Base-by-base conservation (phyloP, 2,329 filamentous ascomycete species). In the Fusarium luffae region DNA sequence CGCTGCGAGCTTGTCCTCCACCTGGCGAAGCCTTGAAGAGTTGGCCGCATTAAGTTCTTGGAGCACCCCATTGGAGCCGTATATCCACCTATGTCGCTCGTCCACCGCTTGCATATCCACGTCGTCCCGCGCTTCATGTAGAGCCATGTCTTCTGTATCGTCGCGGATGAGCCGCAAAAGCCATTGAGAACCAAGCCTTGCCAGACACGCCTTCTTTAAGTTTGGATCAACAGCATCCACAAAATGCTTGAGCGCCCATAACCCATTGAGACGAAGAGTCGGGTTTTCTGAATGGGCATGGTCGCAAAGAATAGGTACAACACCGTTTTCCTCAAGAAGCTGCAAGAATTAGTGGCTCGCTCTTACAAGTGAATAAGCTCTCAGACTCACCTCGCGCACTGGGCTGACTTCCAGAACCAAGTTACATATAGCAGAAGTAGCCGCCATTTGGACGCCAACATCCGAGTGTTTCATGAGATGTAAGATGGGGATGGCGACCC, bases 231-330 rank as follows among this genome's bases (percentile, higher is more conserved):
- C 88, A 23, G 89, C 90, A 68, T 92, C 87, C 4, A 97, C 91
- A 51, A 98, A 86, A 79, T 98, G 93, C 77, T 98, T 98, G 61
- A 99, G 82, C 8, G 94, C 93, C 95, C 96, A 99, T 3, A 99
- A 81, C 23, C 94, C 94, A 74, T 96, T 94, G 27, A 97, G 85
- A 25, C 93, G 89, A 55, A 98, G 84, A 48, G 90, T 88, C n/a
- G 92, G 87, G 75, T 95, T 92, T 48, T 87, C 85, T 1, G 93
- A 96, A 77, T 92, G 92, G 3, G 94, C 93, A 77, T 97, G 93
- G 71, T 92, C 88, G 75, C 94, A 97, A 2, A 98, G 83, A 1
- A 92, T 87, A 66, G 89, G 89, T 70, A 97, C 85, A 3, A 96
- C 88, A 9, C 93, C 93, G 7, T 87, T 87, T 50, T 92, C 89